Conservation (phyloP, 176 grass and related monocot genomes). For the Aegilops umbellulata region DNA sequence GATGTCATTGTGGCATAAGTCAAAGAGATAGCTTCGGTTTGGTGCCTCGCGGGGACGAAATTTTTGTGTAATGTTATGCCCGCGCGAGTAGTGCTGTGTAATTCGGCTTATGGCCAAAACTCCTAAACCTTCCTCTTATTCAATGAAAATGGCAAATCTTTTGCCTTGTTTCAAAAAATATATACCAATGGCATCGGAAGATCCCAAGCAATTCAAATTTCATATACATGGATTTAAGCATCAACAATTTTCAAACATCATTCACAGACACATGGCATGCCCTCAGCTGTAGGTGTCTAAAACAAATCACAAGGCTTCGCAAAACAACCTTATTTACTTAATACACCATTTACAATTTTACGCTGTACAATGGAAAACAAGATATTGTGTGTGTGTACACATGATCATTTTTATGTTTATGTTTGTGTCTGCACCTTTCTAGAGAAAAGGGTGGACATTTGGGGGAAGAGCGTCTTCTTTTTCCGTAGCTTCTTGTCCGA, state of each 20-base stretch:
- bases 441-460: conserved; percentile 54
- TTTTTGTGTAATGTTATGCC: too few relatives aligned
- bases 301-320: conserved; percentile 24
- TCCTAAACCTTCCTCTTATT: too few relatives aligned
- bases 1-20: too few relatives aligned
- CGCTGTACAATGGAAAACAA: conserved; percentile 15
- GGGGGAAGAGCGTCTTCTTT: conserved; percentile 75
- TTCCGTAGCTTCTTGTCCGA: conserved; percentile 36
- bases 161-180: too few relatives aligned
- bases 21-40: too few relatives aligned
- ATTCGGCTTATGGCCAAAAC: too few relatives aligned
- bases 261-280: not conserved
- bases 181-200: not conserved
- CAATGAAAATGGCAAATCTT: too few relatives aligned
- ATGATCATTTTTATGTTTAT: conserved; percentile 20
- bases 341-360: conserved; percentile 33
- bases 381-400: conserved; percentile 1
- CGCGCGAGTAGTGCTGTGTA: too few relatives aligned
- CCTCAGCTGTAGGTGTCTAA: not conserved
- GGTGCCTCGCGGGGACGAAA: too few relatives aligned
- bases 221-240: conserved; percentile 6
- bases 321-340: conserved; percentile 29
- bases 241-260: not conserved
- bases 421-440: conserved; percentile 43
- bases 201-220: conserved; percentile 1